Conservation (phyloP, 208 protist species). For the Trypanosoma platydactyli region DNA sequence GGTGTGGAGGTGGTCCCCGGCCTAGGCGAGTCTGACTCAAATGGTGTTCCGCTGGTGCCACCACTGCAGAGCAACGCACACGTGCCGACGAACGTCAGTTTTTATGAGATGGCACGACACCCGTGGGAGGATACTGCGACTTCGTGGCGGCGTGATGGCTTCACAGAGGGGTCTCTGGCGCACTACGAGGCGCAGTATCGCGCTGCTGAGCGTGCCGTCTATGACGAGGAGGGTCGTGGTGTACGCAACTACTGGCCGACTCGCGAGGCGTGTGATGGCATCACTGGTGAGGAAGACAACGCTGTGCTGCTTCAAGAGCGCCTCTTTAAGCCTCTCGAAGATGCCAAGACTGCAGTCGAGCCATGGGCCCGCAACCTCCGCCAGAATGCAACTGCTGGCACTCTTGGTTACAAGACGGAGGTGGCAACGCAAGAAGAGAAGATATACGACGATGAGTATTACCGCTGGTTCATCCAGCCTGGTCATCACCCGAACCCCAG, state of each 20-base stretch:
- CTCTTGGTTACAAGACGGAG: slow-evolving; percentile 69
- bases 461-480: slow-evolving; percentile 92
- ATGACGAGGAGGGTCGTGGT: slow-evolving; percentile 66
- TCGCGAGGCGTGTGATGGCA: slow-evolving; percentile 56
- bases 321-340: slow-evolving; percentile 57
- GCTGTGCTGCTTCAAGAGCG: slow-evolving; percentile 71
- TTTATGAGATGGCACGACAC: slow-evolving; percentile 92
- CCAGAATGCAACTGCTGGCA: slow-evolving; percentile 59
- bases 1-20: slow-evolving; percentile 65
- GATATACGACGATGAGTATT: slow-evolving; percentile 93
- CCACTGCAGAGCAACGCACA: slow-evolving; percentile 63
- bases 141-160: slow-evolving; percentile 83
- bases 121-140: slow-evolving; percentile 84
- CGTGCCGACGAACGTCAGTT: slow-evolving; percentile 88
- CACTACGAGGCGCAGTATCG: slow-evolving; percentile 89
- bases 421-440: slow-evolving; percentile 89
- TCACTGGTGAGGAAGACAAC: slow-evolving; percentile 41
- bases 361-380: slow-evolving; percentile 77
- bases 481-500: slow-evolving; percentile 88
- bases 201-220: slow-evolving; percentile 72
- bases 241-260: slow-evolving; percentile 84
- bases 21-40: slow-evolving; percentile 71
- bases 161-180: slow-evolving; percentile 84
- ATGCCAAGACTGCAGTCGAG: slow-evolving; percentile 66
- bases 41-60: slow-evolving; percentile 41